Base-by-base conservation (phyloP, 805 yeast species). In the baker's yeast (Saccharomyces cerevisiae) region DNA sequence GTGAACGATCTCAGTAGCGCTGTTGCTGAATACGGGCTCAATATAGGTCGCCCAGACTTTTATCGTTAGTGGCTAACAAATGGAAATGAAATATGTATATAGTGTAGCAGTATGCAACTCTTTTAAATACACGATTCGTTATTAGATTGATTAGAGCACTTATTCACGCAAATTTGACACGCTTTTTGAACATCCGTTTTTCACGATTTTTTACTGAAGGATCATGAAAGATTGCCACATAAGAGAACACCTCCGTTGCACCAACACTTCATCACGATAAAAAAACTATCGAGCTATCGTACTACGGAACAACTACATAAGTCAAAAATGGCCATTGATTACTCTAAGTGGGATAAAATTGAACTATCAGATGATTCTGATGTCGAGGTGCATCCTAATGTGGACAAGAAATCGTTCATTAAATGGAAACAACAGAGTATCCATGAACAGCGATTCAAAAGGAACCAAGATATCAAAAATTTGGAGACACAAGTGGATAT, bases 321-420 rank as follows among this genome's bases (percentile, higher is more conserved):
- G 26, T 3, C 4, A 17, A 29, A 17, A 27, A 88, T 87, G 95
- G 83, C 88, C 31, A 83, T 94, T 60, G 99, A 94, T 70, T 94
- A 94, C 72, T 89, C 97, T 10, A 94, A 92, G 69, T 94, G 99
- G 98, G 99, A 94, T 71, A 89, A 89, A 68, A 81, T 94, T 55
- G 99, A 94, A 70, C 75, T 94, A 43, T 89, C 97, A 22, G 99
- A 94, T 69, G 99, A 94, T 70, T 89, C 97, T 8, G 99, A 94
- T 65, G 76, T 94, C 50, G 99, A 94, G 66, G 98, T 92, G 14
- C 99, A 94, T 68, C 99, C 98, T 56, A 94, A 94, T 67, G 99
- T 94, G 31, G 99, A 94, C 70, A 94, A 94, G 68, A 76, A 75
- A 43, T 91, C 98, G 1, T 92, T 94, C 61, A 89, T 94, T 63